Base-by-base conservation (phyloP, 1,284 basidiomycete species). In the Trichosporon coremiiforme region DNA sequence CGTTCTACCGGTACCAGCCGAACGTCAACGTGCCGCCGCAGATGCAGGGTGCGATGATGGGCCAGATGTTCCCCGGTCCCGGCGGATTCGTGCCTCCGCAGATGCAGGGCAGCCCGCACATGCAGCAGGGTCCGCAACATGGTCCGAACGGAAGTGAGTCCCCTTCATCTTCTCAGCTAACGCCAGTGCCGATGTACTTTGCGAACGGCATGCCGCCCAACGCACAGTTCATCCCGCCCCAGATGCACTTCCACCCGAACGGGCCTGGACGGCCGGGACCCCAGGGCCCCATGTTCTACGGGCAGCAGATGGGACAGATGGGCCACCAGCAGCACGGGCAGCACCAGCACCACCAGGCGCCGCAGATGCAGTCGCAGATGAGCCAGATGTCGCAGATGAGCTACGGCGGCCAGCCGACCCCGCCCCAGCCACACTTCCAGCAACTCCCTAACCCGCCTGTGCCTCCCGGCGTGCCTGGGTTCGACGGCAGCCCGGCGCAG, bases 1-100 rank as follows among this genome's bases (percentile, higher is more conserved):
- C 73, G 62, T 79, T 78, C 67, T 79, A 77, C 69, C 71, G 78
- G 33, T 78, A 76, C 70, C 66, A 78, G 74, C 77, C 75, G 10
- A 78, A 77, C 41, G 57, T 60, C 15, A 60, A 60, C 31, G 74
- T 80, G 73, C 79, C 77, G 3, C 75, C 75, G 15, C 74, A 67
- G 60, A 63, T 69, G 71, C 74, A 47, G 63, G 71, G 45, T 67
- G 76, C 67, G 41, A 72, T 74, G 73, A 75, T 79, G 68, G 73
- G 66, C 31, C 75, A 75, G 17, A 82, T 82, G 81, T 81, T 80
- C 74, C 77, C 75, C 4, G 77, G 75, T 12, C 77, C 75, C 0
- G 71, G 71, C 5, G 47, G 35, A 15, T 79, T 73, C 66, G 67
- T 73, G 10, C 78, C 75, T n/a, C 69, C 76, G 41, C 77, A 73